phyloP scores from a whole-genome alignment of 129 eudicot genomes.

The Artemisia argyi region DNA sequence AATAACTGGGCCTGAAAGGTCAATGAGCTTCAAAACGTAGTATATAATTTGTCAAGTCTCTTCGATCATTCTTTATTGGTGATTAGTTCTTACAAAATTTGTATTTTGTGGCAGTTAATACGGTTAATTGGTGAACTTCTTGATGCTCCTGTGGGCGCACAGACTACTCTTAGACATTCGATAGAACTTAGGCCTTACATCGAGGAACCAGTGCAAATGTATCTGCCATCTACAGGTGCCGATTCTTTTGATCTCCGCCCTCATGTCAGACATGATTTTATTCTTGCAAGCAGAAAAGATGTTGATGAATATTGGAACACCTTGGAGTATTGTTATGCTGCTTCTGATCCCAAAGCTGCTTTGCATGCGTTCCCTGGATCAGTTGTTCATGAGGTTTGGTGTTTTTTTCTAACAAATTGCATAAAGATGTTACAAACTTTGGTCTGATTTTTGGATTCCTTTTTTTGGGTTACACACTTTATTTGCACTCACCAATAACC shows the following conservation, averaged over 20 bases:
- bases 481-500: background rate
- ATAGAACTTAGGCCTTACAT: slow-evolving; percentile 92
- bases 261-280: slow-evolving; percentile 85
- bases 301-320: slow-evolving; percentile 89
- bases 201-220: slow-evolving; percentile 70
- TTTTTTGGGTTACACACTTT: background rate
- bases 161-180: slow-evolving; percentile 67
- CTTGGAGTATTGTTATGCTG: slow-evolving; percentile 87
- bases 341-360: slow-evolving; percentile 84
- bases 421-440: background rate
- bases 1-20: background rate
- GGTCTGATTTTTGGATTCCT: background rate
- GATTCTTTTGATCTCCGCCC: slow-evolving; percentile 76
- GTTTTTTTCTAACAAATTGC: background rate
- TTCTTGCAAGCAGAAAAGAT: slow-evolving; percentile 70
- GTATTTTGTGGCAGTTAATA: slow-evolving; percentile 60
- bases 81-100: slow-evolving; percentile 21
- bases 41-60: too few species aligned
- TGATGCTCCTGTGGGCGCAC: slow-evolving; percentile 45
- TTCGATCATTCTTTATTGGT: too few species aligned
- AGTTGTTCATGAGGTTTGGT: slow-evolving; percentile 69
- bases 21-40: too few species aligned
- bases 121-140: slow-evolving; percentile 55
- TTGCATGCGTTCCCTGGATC: slow-evolving; percentile 92
- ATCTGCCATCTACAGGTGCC: slow-evolving; percentile 39